Conservation (phyloP, 2,329 filamentous ascomycete genomes). For the Blumeria graminis region DNA sequence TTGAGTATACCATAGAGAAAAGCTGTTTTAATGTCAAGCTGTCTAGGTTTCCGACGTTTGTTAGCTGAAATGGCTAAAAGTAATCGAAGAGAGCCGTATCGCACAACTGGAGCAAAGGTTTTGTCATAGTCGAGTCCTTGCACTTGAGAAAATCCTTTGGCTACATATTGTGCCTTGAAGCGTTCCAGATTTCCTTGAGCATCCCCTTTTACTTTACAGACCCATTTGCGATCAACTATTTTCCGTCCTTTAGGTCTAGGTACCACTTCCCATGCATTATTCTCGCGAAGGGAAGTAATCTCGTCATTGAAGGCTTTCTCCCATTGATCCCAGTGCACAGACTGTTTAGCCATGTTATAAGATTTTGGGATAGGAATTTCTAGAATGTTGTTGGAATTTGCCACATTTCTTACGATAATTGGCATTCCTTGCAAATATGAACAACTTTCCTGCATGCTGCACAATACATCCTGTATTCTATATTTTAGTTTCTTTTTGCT, state of each 20-base stretch:
- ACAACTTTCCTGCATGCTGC: too few relatives aligned
- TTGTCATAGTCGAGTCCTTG: constrained; percentile 1
- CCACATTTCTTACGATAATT: too few relatives aligned
- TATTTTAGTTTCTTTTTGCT: too few relatives aligned
- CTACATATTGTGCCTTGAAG: background rate
- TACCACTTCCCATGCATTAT: background rate
- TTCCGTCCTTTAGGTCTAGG: background rate
- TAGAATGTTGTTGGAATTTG: too few relatives aligned
- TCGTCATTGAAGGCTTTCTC: background rate
- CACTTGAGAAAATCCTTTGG: background rate
- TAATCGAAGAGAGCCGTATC: background rate
- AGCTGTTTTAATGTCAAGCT: too few relatives aligned
- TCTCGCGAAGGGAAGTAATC: background rate
- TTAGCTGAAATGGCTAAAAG: too few relatives aligned
- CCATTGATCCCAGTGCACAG: background rate
- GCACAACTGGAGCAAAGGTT: background rate
- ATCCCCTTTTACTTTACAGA: background rate
- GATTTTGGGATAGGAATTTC: too few relatives aligned
- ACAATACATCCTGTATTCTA: too few relatives aligned
- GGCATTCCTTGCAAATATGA: too few relatives aligned
- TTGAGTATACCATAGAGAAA: too few relatives aligned
- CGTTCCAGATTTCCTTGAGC: background rate
- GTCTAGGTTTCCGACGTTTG: too few relatives aligned
- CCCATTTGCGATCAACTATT: background rate
- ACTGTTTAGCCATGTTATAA: too few relatives aligned